These are phyloP conservation scores for Debaryomyces castellii DNA, from an alignment of 805 yeast species.

Conservation along the genomic window DNA sequence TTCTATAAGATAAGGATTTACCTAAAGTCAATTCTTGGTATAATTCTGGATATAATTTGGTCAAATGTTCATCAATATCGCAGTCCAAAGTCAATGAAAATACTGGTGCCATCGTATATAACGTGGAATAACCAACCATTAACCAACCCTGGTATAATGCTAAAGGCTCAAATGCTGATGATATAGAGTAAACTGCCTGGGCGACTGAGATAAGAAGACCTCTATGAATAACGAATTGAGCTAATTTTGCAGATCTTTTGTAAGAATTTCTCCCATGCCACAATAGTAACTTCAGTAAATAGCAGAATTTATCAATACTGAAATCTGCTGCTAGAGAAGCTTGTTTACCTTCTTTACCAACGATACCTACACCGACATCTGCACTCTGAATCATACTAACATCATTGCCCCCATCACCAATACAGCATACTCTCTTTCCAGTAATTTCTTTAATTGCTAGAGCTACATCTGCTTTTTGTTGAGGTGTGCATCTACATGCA, in stretches of 20 bases:
- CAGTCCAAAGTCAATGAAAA: slow-evolving; percentile 88
- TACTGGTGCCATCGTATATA: slow-evolving; percentile 98
- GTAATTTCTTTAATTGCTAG: slow-evolving; percentile 72
- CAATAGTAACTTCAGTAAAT: slow-evolving; percentile 76
- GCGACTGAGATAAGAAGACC: slow-evolving; percentile 92
- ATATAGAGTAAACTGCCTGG: slow-evolving; percentile 88
- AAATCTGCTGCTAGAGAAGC: slow-evolving; percentile 98
- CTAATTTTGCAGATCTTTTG: slow-evolving; percentile 90
- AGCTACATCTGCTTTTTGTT: slow-evolving; percentile 97
- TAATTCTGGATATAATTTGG: slow-evolving; percentile 89
- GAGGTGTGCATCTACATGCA: slow-evolving; percentile 98
- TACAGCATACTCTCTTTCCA: slow-evolving; percentile 90
- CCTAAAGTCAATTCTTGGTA: slow-evolving; percentile 92
- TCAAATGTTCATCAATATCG: slow-evolving; percentile 87
- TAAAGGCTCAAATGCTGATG: slow-evolving; percentile 87
- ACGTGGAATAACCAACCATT: slow-evolving; percentile 97
- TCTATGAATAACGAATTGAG: slow-evolving; percentile 95
- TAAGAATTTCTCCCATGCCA: slow-evolving; percentile 99
- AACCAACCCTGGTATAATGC: slow-evolving; percentile 95
- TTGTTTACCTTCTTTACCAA: slow-evolving; percentile 97
- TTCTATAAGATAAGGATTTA: slow-evolving; percentile 76
- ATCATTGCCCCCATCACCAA: slow-evolving; percentile 99
- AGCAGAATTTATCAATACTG: slow-evolving; percentile 88
- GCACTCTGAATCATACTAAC: slow-evolving; percentile 99
- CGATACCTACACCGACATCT: slow-evolving; percentile 98